Conservation (phyloP, 1,284 basidiomycete species). For the Porogramme epimiltina region DNA sequence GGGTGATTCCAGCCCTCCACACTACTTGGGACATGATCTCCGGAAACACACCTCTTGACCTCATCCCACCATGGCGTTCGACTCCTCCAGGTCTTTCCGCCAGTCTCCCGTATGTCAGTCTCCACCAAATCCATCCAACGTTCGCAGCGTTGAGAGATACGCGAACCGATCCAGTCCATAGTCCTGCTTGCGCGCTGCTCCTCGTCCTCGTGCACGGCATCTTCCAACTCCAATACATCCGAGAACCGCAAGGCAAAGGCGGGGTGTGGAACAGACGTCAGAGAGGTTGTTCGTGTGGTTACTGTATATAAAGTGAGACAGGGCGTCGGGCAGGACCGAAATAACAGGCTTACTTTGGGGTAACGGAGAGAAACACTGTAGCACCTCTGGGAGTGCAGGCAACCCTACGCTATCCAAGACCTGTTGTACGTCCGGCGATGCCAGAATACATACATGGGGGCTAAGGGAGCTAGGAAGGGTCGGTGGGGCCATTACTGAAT, state of each 20-base stretch:
- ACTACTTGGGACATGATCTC: slow-evolving; percentile 69
- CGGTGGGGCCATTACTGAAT: slow-evolving; percentile 31
- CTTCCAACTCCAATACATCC: slow-evolving; percentile 66
- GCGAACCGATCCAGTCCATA: slow-evolving; percentile 79
- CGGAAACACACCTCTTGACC: slow-evolving; percentile 70
- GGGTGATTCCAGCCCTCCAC: slow-evolving; percentile 84
- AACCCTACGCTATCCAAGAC: slow-evolving; percentile 58
- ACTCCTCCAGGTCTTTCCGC: slow-evolving; percentile 29
- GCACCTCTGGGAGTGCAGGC: slow-evolving; percentile 66
- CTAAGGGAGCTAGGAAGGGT: slow-evolving; percentile 70
- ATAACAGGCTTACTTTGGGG: slow-evolving; percentile 60
- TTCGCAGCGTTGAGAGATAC: slow-evolving; percentile 59
- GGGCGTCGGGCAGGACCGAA: background rate
- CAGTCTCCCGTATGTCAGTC: slow-evolving; percentile 12
- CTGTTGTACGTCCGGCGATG: slow-evolving; percentile 67
- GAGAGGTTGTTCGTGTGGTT: slow-evolving; percentile 71
- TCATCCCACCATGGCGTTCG: slow-evolving; percentile 86
- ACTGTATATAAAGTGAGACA: slow-evolving; percentile 43
- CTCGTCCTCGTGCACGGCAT: slow-evolving; percentile 72
- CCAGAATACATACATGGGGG: slow-evolving; percentile 74
- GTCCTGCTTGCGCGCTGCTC: slow-evolving; percentile 72
- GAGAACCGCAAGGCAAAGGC: slow-evolving; percentile 78
- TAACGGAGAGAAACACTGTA: slow-evolving; percentile 83
- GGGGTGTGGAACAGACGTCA: slow-evolving; percentile 67
- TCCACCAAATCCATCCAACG: slow-evolving; percentile 64